phyloP scores from a whole-genome alignment of 768 basidiomycete species.

The Russula dissimulans region DNA sequence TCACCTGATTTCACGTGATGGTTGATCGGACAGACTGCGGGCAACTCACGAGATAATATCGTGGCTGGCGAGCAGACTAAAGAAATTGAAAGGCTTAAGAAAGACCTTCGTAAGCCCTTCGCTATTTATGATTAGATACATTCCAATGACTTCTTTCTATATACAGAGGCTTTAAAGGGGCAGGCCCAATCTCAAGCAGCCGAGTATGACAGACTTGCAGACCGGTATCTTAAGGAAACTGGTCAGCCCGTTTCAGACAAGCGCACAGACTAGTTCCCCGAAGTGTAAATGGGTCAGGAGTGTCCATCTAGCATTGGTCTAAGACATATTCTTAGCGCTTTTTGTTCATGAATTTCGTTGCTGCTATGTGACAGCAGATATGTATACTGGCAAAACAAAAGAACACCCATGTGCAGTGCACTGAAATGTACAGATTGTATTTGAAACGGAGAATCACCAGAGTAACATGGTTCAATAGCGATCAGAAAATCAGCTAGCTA shows the following conservation, averaged over 20 bases:
- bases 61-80: constrained; percentile 35
- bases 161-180: constrained; percentile 66
- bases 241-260: constrained; percentile 50
- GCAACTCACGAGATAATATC: constrained; percentile 26
- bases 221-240: constrained; percentile 62
- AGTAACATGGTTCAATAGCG: not conserved
- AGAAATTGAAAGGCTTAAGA: constrained; percentile 60
- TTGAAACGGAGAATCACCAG: not conserved
- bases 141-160: not conserved
- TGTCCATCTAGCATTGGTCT: not conserved
- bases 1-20: not conserved
- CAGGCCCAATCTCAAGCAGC: constrained; percentile 69
- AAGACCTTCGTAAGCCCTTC: constrained; percentile 36
- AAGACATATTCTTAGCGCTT: not conserved
- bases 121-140: not conserved
- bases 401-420: not conserved
- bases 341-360: not conserved
- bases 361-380: not conserved
- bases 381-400: not conserved
- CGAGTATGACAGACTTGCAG: constrained; percentile 78
- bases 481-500: not conserved
- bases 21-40: constrained; percentile 27
- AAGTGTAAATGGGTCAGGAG: not conserved
- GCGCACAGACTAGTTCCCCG: constrained; percentile 43
- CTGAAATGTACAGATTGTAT: not conserved